Base-by-base conservation (phyloP, 1,139 yeast species). In the Komagataea norvegica region DNA sequence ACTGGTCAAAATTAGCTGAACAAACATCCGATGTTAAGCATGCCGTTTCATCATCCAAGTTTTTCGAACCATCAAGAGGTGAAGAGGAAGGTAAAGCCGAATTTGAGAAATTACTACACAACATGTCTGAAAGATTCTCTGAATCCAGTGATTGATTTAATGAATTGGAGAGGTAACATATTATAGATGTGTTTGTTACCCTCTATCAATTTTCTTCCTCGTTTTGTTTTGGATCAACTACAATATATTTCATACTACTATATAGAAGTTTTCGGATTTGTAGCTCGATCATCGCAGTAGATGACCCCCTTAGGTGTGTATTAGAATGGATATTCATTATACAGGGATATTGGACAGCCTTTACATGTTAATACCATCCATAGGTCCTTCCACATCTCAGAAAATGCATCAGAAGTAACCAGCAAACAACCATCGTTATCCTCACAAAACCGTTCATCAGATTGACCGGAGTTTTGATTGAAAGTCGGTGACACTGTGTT, bases 21-120 rank as follows among this genome's bases (percentile, higher is more conserved):
- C 72, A 86, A 41, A 91, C 97, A 38, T 57, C 84, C 43, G 96
- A 88, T 60, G 85, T 89, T 44, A 88, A 87, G 68, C 96, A 91
- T 64, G 70, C 89, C 41, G 96, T 91, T 44, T 85, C 97, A 9
- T 83, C 95, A 25, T 81, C 96, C 56, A 91, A 91, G 71, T 91
- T 91, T 73, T 82, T 85, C 64, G 96, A 89, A 69, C 99, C 98
- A 55, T 77, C 89, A 50, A 78, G 79, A 56, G 98, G 98, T 60
- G 79, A 87, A 68, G 74, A 72, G 44, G 93, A 75, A 58, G 79
- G 84, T 50, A 73, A 73, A 51, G 74, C 68, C 54, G 89, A 85
- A 63, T 89, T 86, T 64, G 84, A 77, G 54, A 79, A 78, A 53
- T 75, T 91, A 57, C 70, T 85, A 56, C 65, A 79, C 44, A 75